Evolutionary conservation across 257 asterid genomes (phyloP).

Genomic region (Solanum tarapatanum): DNA sequence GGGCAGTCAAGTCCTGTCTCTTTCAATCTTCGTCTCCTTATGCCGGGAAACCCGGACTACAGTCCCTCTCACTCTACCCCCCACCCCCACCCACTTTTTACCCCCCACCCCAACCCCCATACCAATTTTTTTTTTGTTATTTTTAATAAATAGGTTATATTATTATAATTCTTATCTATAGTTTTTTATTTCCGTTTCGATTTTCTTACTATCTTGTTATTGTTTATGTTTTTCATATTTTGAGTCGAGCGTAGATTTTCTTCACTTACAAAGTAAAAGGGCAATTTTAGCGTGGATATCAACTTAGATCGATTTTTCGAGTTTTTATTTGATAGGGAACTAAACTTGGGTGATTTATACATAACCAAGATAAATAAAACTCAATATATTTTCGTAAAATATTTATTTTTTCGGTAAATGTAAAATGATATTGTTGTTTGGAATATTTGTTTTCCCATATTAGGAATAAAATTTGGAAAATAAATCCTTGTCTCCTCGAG

Average conservation of each 20-base stretch:
- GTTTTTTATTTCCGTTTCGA: no score
- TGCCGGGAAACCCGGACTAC: conserved; percentile 90
- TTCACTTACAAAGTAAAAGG: no score
- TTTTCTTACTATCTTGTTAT: not conserved
- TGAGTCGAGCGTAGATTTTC: no score
- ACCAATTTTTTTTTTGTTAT: not conserved
- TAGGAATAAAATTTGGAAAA: not conserved
- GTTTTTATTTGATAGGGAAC: not conserved
- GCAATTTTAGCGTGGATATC: rapidly evolving
- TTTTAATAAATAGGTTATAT: not conserved
- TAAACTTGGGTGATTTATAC: no score
- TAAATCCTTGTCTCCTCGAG: no score
- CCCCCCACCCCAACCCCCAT: not conserved
- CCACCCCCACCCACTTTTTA: not conserved
- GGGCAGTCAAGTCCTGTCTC: conserved; percentile 51
- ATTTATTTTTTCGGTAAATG: no score
- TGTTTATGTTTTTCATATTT: no score
- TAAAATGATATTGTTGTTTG: not conserved
- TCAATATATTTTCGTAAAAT: no score
- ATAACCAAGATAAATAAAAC: no score
- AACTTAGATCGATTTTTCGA: no score
- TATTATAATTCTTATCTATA: not conserved
- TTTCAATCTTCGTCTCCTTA: conserved; percentile 62
- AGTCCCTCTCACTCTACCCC: conserved; percentile 33
- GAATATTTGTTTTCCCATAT: not conserved